Percentiles rank a stretch among this genome's conserved stretches.
Conservation (phyloP, 2,329 filamentous ascomycete species). For the Phoma sp. region DNA sequence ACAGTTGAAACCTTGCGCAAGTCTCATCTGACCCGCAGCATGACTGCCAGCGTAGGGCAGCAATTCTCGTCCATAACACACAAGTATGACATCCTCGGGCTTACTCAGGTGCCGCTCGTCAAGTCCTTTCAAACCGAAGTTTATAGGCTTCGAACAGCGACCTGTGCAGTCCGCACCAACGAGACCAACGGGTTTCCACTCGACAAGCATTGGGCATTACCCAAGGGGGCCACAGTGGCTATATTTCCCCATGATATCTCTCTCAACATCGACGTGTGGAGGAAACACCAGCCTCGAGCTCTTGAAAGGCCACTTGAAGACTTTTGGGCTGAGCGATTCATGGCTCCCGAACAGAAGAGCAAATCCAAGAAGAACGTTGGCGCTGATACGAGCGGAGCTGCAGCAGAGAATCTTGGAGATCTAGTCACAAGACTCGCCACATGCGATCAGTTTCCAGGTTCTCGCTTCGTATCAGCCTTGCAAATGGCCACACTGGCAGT, state of each 20-base stretch:
- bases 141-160: constrained; percentile 29
- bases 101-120: constrained; percentile 28
- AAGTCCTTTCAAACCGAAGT: constrained; percentile 38
- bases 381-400: neutral
- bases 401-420: constrained; percentile 9
- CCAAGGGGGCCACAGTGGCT: constrained; percentile 23
- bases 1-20: constrained; percentile 34
- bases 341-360: constrained; percentile 14
- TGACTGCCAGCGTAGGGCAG: constrained; percentile 21
- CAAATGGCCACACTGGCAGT: constrained; percentile 33
- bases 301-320: constrained; percentile 31
- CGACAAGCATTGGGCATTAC: constrained; percentile 31
- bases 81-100: constrained; percentile 24
- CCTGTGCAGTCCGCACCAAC: constrained; percentile 18
- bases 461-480: constrained; percentile 25
- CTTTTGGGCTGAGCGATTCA: constrained; percentile 40
- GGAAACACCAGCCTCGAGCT: constrained; percentile 23
- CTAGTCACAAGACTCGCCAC: constrained; percentile 29
- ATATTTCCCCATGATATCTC: constrained; percentile 36
- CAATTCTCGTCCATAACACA: constrained; percentile 15
- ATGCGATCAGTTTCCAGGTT: constrained; percentile 19
- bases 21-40: constrained; percentile 22
- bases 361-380: neutral
- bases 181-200: constrained; percentile 23
- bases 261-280: constrained; percentile 34